Percentiles rank a stretch among this genome's conserved stretches.
These are phyloP conservation scores for Lycium ferocissimum DNA, from an alignment of 257 asterid species.

Conservation along the genomic window DNA sequence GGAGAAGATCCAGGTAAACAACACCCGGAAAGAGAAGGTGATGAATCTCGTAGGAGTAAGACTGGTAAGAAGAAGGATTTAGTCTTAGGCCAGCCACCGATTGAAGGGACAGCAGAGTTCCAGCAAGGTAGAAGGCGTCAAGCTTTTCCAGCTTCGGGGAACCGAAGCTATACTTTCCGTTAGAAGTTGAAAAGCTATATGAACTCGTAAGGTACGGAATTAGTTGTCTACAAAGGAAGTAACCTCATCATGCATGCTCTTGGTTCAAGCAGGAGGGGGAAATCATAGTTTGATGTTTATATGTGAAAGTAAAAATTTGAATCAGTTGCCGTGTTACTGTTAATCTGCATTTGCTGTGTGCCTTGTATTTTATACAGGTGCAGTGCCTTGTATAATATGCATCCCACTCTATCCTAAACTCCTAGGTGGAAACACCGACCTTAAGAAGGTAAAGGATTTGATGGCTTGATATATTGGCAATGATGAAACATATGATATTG, in stretches of 20 bases:
- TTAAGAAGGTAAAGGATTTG: too few species aligned
- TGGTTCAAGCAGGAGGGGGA: not conserved
- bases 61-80: conserved; percentile 48
- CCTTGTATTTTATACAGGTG: not conserved
- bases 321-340: not conserved
- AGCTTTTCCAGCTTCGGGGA: conserved; percentile 95
- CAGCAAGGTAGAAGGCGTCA: conserved; percentile 87
- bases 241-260: conserved; percentile 27
- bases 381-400: too few species aligned
- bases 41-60: conserved; percentile 38
- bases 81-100: conserved; percentile 33
- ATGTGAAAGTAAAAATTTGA: conserved; percentile 3
- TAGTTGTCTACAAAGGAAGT: conserved; percentile 32
- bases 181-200: conserved; percentile 25
- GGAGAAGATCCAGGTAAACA: conserved; percentile 46
- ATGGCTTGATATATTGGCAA: too few species aligned
- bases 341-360: conserved; percentile 6
- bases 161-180: conserved; percentile 84
- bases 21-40: conserved; percentile 30
- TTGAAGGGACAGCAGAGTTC: conserved; percentile 46
- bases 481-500: too few species aligned
- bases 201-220: conserved; percentile 33
- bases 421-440: too few species aligned
- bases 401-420: too few species aligned
- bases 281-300: not conserved